A percentile compares a stretch with the other conserved stretches of the same genome.
Conservation (phyloP, 2,329 filamentous ascomycete species). For the Aspergillus aculeatinus region DNA sequence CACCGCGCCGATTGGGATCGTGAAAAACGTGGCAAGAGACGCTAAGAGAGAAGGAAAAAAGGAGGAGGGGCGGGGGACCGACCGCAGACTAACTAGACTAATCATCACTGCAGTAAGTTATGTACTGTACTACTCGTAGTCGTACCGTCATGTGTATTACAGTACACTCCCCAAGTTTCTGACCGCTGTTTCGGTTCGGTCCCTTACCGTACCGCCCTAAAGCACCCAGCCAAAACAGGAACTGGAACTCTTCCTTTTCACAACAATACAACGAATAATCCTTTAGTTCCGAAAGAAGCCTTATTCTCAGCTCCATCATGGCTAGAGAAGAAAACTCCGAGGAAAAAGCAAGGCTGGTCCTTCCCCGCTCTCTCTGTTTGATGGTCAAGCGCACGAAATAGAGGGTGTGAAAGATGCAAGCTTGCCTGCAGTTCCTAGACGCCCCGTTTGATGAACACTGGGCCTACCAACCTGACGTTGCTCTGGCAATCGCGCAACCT, state of each 20-base stretch:
- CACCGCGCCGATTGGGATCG: slow-evolving; percentile 33
- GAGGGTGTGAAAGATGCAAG: slow-evolving; percentile 1
- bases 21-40: slow-evolving; percentile 30
- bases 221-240: slow-evolving; percentile 2
- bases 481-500: not conserved
- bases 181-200: slow-evolving; percentile 3
- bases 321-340: slow-evolving; percentile 2
- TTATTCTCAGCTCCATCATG: not conserved
- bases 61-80: slow-evolving; percentile 5
- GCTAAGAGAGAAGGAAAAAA: slow-evolving; percentile 12
- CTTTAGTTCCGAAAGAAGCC: not conserved
- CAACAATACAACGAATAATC: not conserved
- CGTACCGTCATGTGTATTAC: slow-evolving; percentile 5
- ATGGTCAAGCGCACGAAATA: slow-evolving; percentile 9
- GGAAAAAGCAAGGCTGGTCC: slow-evolving; percentile 12
- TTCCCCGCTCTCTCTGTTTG: not conserved
- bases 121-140: not conserved
- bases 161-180: not conserved
- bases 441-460: not conserved
- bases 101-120: not conserved
- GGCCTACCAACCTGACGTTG: not conserved
- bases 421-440: slow-evolving; percentile 10
- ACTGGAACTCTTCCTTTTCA: not conserved
- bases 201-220: not conserved
- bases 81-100: not conserved